A percentile compares a stretch with the other conserved stretches of the same genome.
These are phyloP conservation scores for Bisporella sp. DNA, from an alignment of 2,329 filamentous ascomycete genomes.

Conservation along the genomic window DNA sequence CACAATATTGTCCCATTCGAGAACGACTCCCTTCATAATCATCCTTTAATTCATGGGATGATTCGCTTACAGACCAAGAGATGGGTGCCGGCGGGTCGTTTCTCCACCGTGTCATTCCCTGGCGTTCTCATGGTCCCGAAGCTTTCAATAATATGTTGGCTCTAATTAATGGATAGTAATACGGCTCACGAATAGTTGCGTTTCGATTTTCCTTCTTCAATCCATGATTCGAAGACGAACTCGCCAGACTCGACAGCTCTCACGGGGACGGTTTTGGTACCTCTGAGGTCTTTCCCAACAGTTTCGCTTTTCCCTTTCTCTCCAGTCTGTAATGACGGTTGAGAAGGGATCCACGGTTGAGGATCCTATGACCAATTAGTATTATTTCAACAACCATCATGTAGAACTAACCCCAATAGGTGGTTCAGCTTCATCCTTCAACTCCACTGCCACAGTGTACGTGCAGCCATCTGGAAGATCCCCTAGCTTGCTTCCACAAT, in stretches of 20 bases:
- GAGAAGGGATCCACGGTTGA: conserved; percentile 53
- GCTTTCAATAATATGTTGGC: too few species aligned
- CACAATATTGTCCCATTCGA: too few species aligned
- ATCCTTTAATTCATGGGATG: too few species aligned
- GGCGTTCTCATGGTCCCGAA: too few species aligned
- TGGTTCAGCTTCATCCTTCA: conserved; percentile 51
- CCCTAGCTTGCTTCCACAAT: conserved; percentile 49
- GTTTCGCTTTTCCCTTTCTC: conserved; percentile 22
- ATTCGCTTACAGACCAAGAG: too few species aligned
- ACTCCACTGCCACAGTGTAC: conserved; percentile 70
- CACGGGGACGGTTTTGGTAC: conserved; percentile 51
- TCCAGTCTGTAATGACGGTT: conserved; percentile 32
- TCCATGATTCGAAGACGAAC: conserved; percentile 61
- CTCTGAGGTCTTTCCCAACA: conserved; percentile 35
- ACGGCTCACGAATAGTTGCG: background rate
- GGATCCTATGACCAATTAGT: conserved; percentile 39
- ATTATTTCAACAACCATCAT: conserved; percentile 5
- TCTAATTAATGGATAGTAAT: too few species aligned
- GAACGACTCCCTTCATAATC: too few species aligned
- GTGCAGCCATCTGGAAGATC: conserved; percentile 59
- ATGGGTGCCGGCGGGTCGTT: too few species aligned
- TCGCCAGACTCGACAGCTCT: conserved; percentile 58
- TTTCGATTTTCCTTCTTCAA: conserved; percentile 49
- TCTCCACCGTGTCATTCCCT: too few species aligned
- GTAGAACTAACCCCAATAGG: conserved; percentile 47